Base-by-base conservation (phyloP, 805 yeast genomes). In the Myxozyma sirexii region DNA sequence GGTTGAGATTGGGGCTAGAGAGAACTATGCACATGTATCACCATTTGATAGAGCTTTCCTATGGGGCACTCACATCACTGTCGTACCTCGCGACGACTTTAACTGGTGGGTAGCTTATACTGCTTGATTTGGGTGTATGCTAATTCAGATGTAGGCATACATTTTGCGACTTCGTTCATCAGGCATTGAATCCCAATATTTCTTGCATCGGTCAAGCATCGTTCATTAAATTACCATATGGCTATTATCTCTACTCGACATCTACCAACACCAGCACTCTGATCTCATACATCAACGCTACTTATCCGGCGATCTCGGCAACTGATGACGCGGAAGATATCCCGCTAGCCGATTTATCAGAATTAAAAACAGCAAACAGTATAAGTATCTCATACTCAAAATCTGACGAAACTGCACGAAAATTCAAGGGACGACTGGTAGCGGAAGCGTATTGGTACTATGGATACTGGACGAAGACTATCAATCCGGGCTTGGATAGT, bases 361-460 rank as follows among this genome's bases (percentile, higher is more conserved):
- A 43, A 4, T n/a, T 48, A 26, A 13, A 15, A 15, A 24, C 53
- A 23, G 56, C 66, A 23, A 41, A 44, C 39, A 54, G 46, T 51
- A 26, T 60, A 26, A 56, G 57, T 24, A 15, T 62, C 13, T 44
- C 66, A 5, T 29, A 39, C 17, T 33, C 56, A 8, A 55, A 47
- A 43, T 29, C 39, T 4, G 41, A 42, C 10, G 42, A 52, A 6
- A 23, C 46, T 3, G 66, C 58, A 24, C 19, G 17, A 12, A 44
- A 39, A 21, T 19, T 47, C 13, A 21, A 31, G 10, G 62, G 56
- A 13, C 46, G 49, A 13, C 43, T 63, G 27, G 45, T 61, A 4
- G 62, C 51, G 4, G 62, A 63, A 49, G 58, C 57, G 8, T 62
- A 62, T 39, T 62, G 66, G 66, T 39, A 41, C 12, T 37, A 19